Conservation (phyloP, 208 protist genomes). For the Leishmania tropica region DNA sequence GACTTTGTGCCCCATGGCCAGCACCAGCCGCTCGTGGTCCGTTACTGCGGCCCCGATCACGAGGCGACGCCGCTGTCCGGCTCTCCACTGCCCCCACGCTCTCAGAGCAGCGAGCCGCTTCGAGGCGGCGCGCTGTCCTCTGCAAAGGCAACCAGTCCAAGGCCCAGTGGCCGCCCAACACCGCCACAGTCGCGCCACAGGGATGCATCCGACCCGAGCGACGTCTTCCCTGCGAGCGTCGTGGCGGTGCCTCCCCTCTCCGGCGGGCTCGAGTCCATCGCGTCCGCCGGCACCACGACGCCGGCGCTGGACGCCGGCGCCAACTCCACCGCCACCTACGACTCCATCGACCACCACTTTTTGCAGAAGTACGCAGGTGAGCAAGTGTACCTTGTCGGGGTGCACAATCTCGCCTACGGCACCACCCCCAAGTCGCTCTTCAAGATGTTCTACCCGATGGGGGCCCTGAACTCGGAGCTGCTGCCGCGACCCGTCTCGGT, state of each 20-base stretch:
- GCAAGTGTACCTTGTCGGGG: slow-evolving; percentile 54
- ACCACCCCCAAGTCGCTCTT: slow-evolving; percentile 50
- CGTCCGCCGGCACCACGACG: background rate
- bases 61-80: slow-evolving; percentile 21
- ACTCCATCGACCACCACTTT: slow-evolving; percentile 62
- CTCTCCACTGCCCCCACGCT: slow-evolving; percentile 14
- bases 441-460: slow-evolving; percentile 77
- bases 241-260: slow-evolving; percentile 8
- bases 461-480: slow-evolving; percentile 60
- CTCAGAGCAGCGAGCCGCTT: background rate
- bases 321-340: slow-evolving; percentile 14
- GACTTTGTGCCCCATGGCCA: slow-evolving; percentile 84
- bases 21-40: slow-evolving; percentile 70
- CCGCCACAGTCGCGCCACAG: slow-evolving; percentile 46
- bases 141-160: slow-evolving; percentile 4
- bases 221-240: slow-evolving; percentile 17
- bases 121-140: background rate
- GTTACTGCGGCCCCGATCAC: slow-evolving; percentile 64
- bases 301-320: background rate
- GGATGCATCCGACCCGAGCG: slow-evolving; percentile 15
- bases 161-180: slow-evolving; percentile 13
- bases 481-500: slow-evolving; percentile 42
- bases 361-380: slow-evolving; percentile 39
- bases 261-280: slow-evolving; percentile 36
- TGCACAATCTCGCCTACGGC: slow-evolving; percentile 63